Conservation (phyloP, 495 filamentous ascomycete genomes). For the Glarea lozoyensis region DNA sequence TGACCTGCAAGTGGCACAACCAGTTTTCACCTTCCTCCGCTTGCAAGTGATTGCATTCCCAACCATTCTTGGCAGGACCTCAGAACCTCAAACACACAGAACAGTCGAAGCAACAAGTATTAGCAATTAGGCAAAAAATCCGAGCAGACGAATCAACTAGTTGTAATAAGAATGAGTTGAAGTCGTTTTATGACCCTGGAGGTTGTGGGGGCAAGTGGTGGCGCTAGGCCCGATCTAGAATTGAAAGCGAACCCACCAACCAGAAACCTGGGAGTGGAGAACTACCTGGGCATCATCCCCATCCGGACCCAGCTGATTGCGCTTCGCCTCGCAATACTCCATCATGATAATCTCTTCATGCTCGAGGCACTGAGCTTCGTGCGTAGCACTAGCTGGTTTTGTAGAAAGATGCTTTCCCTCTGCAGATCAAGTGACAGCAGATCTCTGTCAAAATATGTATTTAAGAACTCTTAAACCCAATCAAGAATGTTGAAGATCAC, state of each 20-base stretch:
- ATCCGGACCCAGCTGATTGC: no score
- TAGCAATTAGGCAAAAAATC: conserved; percentile 23
- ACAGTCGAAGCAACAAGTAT: conserved; percentile 20
- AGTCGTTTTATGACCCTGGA: conserved; percentile 18
- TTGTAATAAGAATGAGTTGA: conserved; percentile 20
- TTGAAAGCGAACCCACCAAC: conserved; percentile 28
- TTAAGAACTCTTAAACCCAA: conserved; percentile 19
- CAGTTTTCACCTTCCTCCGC: conserved; percentile 29
- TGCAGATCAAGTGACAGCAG: conserved; percentile 20
- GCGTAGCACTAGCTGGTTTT: conserved; percentile 17
- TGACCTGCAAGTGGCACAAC: conserved; percentile 31
- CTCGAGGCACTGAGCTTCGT: conserved; percentile 11
- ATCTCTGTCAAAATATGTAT: conserved; percentile 17
- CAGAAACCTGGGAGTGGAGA: no score
- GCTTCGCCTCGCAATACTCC: no score
- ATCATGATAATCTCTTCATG: no score
- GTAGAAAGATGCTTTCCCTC: conserved; percentile 17
- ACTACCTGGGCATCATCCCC: no score
- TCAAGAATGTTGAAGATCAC: conserved; percentile 20
- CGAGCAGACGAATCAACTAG: conserved; percentile 26
- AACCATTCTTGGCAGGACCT: conserved; percentile 19
- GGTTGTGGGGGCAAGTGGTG: conserved; percentile 8
- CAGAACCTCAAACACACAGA: conserved; percentile 13
- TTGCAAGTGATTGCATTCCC: conserved; percentile 22
- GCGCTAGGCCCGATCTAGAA: conserved; percentile 27